Conservation (phyloP, 441 rosid genomes). For the Pelargonium australe region DNA sequence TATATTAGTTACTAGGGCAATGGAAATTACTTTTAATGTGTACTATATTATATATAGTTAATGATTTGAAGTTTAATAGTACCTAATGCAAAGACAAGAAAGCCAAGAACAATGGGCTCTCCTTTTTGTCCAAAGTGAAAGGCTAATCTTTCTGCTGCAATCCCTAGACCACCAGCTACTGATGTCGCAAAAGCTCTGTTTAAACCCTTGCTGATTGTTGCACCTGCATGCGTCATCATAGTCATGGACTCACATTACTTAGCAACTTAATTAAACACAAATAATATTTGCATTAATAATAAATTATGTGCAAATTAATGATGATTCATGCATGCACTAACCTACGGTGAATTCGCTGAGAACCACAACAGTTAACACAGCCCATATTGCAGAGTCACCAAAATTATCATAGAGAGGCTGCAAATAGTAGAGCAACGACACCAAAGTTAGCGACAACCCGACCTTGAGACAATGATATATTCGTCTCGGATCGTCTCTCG, state of each 20-base stretch:
- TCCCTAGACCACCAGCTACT: constrained; percentile 62
- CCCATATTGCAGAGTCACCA: constrained; percentile 86
- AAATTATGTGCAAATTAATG: background rate
- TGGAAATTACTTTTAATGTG: too few species aligned
- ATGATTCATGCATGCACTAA: constrained; percentile 25
- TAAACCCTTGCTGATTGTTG: constrained; percentile 55
- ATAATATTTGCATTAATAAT: background rate
- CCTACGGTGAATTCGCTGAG: constrained; percentile 82
- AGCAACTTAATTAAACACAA: background rate
- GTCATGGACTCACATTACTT: too few species aligned
- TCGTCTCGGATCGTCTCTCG: constrained; percentile 74
- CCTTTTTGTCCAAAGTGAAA: constrained; percentile 53
- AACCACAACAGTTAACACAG: constrained; percentile 74
- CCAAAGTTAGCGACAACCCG: constrained; percentile 70
- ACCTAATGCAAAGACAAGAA: constrained; percentile 70
- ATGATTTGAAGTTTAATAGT: background rate
- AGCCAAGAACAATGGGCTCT: constrained; percentile 65
- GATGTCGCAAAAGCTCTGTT: constrained; percentile 79
- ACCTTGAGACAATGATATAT: constrained; percentile 73
- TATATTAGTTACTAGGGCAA: too few species aligned
- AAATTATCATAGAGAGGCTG: constrained; percentile 65
- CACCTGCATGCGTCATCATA: constrained; percentile 40
- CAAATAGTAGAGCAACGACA: constrained; percentile 60
- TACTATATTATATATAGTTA: too few species aligned
- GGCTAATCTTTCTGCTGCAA: constrained; percentile 68